phyloP scores from a whole-genome alignment of 2,329 filamentous ascomycete species.

The Coniochaeta sp. region DNA sequence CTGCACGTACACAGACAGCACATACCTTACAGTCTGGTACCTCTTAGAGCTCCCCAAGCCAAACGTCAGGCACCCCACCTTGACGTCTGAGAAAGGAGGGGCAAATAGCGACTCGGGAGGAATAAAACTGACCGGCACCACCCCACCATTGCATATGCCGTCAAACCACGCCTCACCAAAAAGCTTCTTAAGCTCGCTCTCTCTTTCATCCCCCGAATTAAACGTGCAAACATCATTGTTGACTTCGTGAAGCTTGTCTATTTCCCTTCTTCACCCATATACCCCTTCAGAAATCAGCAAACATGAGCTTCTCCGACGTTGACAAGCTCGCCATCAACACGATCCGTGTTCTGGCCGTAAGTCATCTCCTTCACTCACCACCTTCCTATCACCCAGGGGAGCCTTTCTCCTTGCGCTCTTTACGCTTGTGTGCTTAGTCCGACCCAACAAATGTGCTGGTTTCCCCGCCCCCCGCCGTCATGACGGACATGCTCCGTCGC shows the following conservation, averaged over 20 bases:
- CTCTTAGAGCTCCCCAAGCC: not conserved
- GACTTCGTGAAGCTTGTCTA: not conserved
- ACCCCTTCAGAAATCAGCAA: conserved; percentile 27
- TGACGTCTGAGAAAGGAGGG: not conserved
- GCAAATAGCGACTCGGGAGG: not conserved
- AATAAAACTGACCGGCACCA: conserved; percentile 11
- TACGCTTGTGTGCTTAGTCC: not conserved
- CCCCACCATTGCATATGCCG: conserved; percentile 8
- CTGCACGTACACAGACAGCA: too few relatives aligned
- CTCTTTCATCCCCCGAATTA: not conserved
- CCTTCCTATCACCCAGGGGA: not conserved
- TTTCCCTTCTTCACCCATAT: conserved; percentile 4
- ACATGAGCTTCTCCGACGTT: conserved; percentile 81
- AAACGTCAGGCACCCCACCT: not conserved
- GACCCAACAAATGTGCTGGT: not conserved
- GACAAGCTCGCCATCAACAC: conserved; percentile 96
- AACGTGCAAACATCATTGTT: not conserved
- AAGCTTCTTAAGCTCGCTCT: not conserved
- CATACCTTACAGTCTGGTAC: too few relatives aligned
- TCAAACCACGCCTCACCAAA: conserved; percentile 6
- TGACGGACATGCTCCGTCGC: not conserved
- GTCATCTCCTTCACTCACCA: conserved; percentile 31
- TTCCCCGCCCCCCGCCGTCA: not conserved
- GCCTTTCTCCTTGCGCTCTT: not conserved
- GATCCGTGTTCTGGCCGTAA: conserved; percentile 91